Evolutionary conservation across 305 asterid species (phyloP).

Genomic region (Fraxinus velutina): DNA sequence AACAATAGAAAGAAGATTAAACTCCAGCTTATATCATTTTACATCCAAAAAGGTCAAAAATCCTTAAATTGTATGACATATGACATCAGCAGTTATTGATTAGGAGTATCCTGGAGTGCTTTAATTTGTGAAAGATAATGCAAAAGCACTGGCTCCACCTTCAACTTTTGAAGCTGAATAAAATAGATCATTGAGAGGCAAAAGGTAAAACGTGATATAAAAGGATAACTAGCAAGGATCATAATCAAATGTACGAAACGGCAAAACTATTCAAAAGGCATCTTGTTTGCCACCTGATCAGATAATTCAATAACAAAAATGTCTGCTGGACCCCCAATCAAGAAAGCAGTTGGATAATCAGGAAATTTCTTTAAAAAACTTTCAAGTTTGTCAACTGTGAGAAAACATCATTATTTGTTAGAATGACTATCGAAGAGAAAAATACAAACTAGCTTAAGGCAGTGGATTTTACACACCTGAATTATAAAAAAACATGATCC

Average conservation of each 20-base stretch:
- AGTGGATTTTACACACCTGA: conserved; percentile 45
- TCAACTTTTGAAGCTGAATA: conserved; percentile 78
- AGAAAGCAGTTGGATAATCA: conserved; percentile 82
- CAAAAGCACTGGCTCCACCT: conserved; percentile 93
- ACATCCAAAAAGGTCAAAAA: background rate
- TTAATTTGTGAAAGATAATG: conserved; percentile 81
- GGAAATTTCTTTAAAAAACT: conserved; percentile 74
- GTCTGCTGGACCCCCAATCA: conserved; percentile 72
- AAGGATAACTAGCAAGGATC: conserved; percentile 16
- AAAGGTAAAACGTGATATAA: background rate
- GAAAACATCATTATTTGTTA: conserved; percentile 21
- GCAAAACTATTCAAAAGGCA: background rate
- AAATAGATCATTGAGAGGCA: conserved; percentile 12
- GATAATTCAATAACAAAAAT: conserved; percentile 74
- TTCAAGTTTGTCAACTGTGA: conserved; percentile 70
- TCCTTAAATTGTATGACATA: background rate
- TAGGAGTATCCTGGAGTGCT: conserved; percentile 58
- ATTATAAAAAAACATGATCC: conserved; percentile 66
- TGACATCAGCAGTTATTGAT: conserved; percentile 2
- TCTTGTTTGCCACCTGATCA: conserved; percentile 60
- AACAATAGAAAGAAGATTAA: conserved; percentile 3
- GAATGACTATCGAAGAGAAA: conserved; percentile 17
- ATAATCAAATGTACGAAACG: conserved; percentile 5
- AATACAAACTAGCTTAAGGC: conserved; percentile 1
- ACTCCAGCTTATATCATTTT: background rate